These are phyloP conservation scores for Phragmites australis DNA, from an alignment of 176 grass and related monocot species.

Conservation along the genomic window DNA sequence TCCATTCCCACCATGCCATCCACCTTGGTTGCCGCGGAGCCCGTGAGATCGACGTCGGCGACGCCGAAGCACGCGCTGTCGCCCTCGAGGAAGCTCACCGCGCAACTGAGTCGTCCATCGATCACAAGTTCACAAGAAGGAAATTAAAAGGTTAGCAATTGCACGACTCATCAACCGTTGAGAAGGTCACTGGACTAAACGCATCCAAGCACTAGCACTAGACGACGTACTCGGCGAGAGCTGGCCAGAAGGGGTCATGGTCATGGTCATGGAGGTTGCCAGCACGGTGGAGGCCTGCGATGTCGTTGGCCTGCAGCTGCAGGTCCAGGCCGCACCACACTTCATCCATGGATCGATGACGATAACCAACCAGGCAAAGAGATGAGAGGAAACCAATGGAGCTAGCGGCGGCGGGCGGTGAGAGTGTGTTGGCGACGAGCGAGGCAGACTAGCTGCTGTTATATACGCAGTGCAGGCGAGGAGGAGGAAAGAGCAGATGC, in stretches of 20 bases:
- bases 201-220: not conserved
- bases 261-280: not conserved
- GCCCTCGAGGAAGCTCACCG: slow-evolving; percentile 27
- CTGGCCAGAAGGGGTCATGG: slow-evolving; percentile 39
- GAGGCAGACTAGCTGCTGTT: not conserved
- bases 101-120: not conserved
- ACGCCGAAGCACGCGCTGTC: slow-evolving; percentile 30
- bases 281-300: slow-evolving; percentile 8
- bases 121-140: not conserved
- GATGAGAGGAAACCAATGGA: not conserved
- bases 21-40: not conserved
- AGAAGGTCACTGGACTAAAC: too few species aligned
- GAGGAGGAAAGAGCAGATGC: not conserved
- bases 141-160: not conserved
- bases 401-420: not conserved
- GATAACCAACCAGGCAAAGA: not conserved
- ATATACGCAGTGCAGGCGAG: not conserved
- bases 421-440: not conserved
- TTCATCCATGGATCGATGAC: slow-evolving; percentile 28
- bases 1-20: slow-evolving; percentile 33
- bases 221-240: slow-evolving; percentile 26
- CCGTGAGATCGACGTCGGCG: slow-evolving; percentile 15
- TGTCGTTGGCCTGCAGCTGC: slow-evolving; percentile 24
- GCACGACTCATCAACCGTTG: not conserved
- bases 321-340: slow-evolving; percentile 49